A percentile compares a stretch with the other conserved stretches of the same genome.
Evolutionary conservation across 2,329 filamentous ascomycete species (phyloP).

Genomic region (Ceratocystis cacaofunesta): DNA sequence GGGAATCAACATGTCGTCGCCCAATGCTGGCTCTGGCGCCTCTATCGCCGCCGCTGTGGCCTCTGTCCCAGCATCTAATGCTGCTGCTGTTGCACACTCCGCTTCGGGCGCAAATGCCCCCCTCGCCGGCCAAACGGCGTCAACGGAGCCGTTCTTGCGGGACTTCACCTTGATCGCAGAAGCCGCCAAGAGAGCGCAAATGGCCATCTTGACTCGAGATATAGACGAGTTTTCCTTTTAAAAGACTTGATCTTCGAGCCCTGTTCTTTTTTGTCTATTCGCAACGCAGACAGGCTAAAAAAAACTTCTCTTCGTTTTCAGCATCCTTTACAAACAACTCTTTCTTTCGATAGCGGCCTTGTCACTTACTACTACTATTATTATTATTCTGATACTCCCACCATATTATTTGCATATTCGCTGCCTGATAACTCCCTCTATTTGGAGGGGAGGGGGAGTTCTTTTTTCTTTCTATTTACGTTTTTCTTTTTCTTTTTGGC

Average conservation of each 20-base stretch:
- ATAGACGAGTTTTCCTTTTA: constrained; percentile 56
- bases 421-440: no score
- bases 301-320: background rate
- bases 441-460: background rate
- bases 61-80: background rate
- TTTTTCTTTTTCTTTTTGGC: constrained; percentile 5
- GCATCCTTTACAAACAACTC: background rate
- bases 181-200: constrained; percentile 82
- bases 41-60: background rate
- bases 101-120: constrained; percentile 8
- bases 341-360: no score
- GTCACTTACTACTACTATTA: no score
- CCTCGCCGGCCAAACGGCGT: constrained; percentile 17
- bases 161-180: constrained; percentile 81
- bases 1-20: constrained; percentile 24
- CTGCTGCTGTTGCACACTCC: background rate
- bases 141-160: constrained; percentile 50
- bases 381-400: no score
- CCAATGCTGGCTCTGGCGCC: constrained; percentile 11
- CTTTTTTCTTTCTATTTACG: background rate
- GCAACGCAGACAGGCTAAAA: background rate
- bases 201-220: constrained; percentile 77
- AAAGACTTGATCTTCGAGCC: background rate
- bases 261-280: background rate
- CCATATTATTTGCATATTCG: no score